Percentiles rank a stretch among this genome's conserved stretches.
These are phyloP conservation scores for Phytophthora crassamura DNA, from an alignment of 352 stramenopile species.

Conservation along the genomic window DNA sequence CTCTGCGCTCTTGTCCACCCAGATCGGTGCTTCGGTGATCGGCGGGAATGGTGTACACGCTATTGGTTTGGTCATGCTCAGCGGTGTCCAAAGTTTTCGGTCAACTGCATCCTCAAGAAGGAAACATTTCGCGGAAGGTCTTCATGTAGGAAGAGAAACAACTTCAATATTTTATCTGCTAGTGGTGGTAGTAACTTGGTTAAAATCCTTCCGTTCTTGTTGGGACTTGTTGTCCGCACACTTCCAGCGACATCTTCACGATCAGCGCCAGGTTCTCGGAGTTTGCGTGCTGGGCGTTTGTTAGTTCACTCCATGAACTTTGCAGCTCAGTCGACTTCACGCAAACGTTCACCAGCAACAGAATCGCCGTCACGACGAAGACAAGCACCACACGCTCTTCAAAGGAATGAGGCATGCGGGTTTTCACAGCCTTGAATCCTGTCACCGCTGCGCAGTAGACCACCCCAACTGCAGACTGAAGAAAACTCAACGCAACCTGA, in stretches of 20 bases:
- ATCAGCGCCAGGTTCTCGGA: constrained; percentile 11
- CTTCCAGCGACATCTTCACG: constrained; percentile 24
- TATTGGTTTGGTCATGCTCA: too few species aligned
- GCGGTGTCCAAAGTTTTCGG: too few species aligned
- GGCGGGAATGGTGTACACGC: too few species aligned
- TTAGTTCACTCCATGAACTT: constrained; percentile 19
- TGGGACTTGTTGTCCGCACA: constrained; percentile 12
- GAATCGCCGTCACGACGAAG: not conserved
- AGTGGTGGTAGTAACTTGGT: constrained; percentile 4
- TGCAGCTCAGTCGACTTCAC: constrained; percentile 16
- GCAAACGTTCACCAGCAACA: constrained; percentile 19
- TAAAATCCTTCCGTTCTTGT: not conserved
- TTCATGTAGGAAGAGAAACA: too few species aligned
- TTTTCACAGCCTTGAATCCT: constrained; percentile 9
- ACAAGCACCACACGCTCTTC: constrained; percentile 22
- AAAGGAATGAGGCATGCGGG: constrained; percentile 6
- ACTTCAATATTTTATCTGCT: too few species aligned
- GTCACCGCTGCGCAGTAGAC: not conserved
- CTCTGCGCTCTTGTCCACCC: too few species aligned
- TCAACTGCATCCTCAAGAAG: too few species aligned
- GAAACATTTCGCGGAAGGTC: too few species aligned
- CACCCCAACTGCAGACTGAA: constrained; percentile 17
- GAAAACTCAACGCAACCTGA: constrained; percentile 16
- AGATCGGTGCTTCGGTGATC: too few species aligned
- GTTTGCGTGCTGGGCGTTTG: constrained; percentile 9